These are phyloP conservation scores for Ceratocystis colombiana DNA, from an alignment of 2,329 filamentous ascomycete species.

Conservation along the genomic window DNA sequence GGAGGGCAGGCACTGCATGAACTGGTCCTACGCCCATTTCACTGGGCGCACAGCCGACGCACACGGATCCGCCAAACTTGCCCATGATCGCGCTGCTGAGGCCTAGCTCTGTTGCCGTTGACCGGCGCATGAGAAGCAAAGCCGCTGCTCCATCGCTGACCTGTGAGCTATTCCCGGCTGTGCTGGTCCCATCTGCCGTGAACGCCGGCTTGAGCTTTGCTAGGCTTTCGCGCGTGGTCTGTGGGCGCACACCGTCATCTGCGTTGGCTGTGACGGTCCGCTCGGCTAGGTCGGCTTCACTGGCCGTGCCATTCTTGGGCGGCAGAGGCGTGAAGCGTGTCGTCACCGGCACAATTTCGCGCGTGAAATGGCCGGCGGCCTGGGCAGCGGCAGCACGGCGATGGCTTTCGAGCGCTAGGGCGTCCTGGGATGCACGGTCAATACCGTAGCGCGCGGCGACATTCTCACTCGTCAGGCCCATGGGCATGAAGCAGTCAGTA, in stretches of 20 bases:
- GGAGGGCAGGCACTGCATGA: conserved; percentile 70
- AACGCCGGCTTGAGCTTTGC: conserved; percentile 79
- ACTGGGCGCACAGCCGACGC: conserved; percentile 71
- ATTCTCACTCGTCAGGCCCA: conserved; percentile 86
- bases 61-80: conserved; percentile 67
- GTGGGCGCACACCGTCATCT: conserved; percentile 74
- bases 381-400: conserved; percentile 61
- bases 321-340: conserved; percentile 44
- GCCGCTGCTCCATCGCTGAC: conserved; percentile 83
- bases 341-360: conserved; percentile 69
- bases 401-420: conserved; percentile 67
- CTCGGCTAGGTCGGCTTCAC: not conserved
- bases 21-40: conserved; percentile 93
- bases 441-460: conserved; percentile 70
- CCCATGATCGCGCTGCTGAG: conserved; percentile 61
- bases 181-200: conserved; percentile 60
- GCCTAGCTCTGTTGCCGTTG: conserved; percentile 56
- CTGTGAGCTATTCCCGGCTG: conserved; percentile 78
- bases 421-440: conserved; percentile 66
- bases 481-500: conserved; percentile 82
- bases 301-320: conserved; percentile 43
- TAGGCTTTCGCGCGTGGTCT: conserved; percentile 58
- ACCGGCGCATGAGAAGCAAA: conserved; percentile 72
- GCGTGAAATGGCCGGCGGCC: conserved; percentile 57
- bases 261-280: conserved; percentile 53